Evolutionary conservation across 192 early-diverging fungal species (phyloP).

Genomic region (Haplosporangium gracile): DNA sequence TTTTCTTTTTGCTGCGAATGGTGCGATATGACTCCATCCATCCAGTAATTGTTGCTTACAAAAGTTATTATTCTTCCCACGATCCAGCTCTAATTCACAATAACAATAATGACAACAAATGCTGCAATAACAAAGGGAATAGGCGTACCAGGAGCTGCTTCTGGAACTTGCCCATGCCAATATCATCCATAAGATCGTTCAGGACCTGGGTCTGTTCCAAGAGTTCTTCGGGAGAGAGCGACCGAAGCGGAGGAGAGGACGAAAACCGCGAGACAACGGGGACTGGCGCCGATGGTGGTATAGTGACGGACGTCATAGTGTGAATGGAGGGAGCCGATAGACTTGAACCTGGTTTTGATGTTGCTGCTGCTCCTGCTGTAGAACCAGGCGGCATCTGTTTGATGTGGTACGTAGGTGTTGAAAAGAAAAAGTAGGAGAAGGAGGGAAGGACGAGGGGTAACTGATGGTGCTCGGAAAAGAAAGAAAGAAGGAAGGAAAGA

Average conservation of each 20-base stretch:
- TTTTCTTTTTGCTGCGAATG: not conserved
- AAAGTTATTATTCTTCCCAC: not conserved
- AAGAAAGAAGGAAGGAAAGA: not conserved
- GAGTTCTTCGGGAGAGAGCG: conserved; percentile 47
- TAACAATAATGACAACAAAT: not conserved
- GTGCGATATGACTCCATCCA: not conserved
- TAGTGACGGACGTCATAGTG: not conserved
- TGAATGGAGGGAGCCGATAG: not conserved
- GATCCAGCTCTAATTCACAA: not conserved
- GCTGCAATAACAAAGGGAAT: not conserved
- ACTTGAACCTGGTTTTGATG: not conserved
- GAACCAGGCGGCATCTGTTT: not conserved
- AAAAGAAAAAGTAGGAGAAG: not conserved
- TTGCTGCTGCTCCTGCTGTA: not conserved
- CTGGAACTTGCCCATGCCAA: conserved; percentile 83
- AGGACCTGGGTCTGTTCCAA: conserved; percentile 56
- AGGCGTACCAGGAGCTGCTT: conserved; percentile 64
- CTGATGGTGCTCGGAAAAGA: not conserved
- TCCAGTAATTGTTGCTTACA: not conserved
- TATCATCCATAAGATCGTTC: conserved; percentile 73
- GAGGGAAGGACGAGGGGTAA: not conserved
- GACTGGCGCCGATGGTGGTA: not conserved
- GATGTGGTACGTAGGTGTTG: not conserved
- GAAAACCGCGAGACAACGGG: not conserved
- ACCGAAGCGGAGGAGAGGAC: conserved; percentile 14